phyloP scores from a whole-genome alignment of 768 basidiomycete species.

The Mrakia frigida region DNA sequence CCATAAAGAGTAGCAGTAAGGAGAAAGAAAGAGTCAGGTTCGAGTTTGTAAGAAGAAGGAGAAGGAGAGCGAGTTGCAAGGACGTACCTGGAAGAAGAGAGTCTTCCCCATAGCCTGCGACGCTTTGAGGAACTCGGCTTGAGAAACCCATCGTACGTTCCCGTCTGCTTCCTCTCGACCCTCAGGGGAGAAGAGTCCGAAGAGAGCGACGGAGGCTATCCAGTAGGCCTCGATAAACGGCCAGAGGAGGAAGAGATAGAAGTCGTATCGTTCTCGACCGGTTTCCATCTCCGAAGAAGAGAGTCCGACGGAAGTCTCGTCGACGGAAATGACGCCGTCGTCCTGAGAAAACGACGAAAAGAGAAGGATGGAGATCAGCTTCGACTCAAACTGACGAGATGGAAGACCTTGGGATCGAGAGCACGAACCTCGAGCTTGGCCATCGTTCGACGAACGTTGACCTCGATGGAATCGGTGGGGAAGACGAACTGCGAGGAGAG shows the following conservation, averaged over 20 bases:
- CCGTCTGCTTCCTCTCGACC: background rate
- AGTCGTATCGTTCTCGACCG: constrained; percentile 31
- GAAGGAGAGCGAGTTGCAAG: background rate
- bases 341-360: background rate
- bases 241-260: constrained; percentile 35
- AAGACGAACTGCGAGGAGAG: constrained; percentile 35
- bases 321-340: constrained; percentile 35
- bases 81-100: constrained; percentile 16
- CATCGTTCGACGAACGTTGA: constrained; percentile 34
- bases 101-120: constrained; percentile 17
- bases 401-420: background rate
- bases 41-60: background rate
- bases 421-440: constrained; percentile 21
- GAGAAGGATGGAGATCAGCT: background rate
- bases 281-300: constrained; percentile 27
- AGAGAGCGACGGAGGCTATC: constrained; percentile 8
- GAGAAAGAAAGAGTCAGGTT: background rate
- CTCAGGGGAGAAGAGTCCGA: background rate
- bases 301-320: constrained; percentile 28
- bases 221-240: constrained; percentile 26
- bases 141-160: background rate
- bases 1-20: too few species aligned
- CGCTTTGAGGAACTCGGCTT: constrained; percentile 18
- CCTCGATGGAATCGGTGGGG: constrained; percentile 35
- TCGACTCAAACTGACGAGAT: background rate